Base-by-base conservation (phyloP, 2,329 filamentous ascomycete species). In the Pseudomassariella vexata region DNA sequence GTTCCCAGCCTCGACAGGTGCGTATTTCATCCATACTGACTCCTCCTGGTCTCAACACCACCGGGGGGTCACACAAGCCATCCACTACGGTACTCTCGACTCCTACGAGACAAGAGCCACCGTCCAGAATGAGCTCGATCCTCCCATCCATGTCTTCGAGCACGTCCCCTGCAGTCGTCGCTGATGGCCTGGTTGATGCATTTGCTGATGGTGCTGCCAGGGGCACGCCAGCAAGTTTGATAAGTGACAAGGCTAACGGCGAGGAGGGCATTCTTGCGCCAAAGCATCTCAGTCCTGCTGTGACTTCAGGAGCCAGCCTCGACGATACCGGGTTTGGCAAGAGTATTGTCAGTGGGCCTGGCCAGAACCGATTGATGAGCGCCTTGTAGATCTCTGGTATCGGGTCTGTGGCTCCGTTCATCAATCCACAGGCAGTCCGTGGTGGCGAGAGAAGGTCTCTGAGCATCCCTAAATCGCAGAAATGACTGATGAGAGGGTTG, bases 11-110 rank as follows among this genome's bases (percentile, higher is more conserved):
- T 0, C 71, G 65, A 50, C 82, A 87, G 24, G 64, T 53, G 25
- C 82, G 70, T 35, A 96, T 63, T 53, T 88, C 78, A 31, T 92
- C 87, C 26, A 95, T 72, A 19, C 85, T 82, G 19, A 98, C 70
- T 6, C 92, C 92, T 2, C 92, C 92, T 0, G 92, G 92, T 27
- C 92, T 66, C 20, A 98, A 65, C 20, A 98, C 77, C 3, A 82
- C 76, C 0, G 92, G 92, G 6, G 90, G 89, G 28, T 73, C 62
- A 36, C 78, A 86, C 10, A 96, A 63, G 0, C 92, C 92, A 50
- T 96, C 92, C 1, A 98, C 88, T 2, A 98, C 92, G 0, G 92
- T 98, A 54, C 88, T 95, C 61, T 98, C 92, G 1, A 98, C 88
- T 2, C 92, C 92, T 9, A 98, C 87, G 14, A 73, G 70, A 49